Base-by-base conservation (phyloP, 768 basidiomycete genomes). In the Phanerochaete carnosa region DNA sequence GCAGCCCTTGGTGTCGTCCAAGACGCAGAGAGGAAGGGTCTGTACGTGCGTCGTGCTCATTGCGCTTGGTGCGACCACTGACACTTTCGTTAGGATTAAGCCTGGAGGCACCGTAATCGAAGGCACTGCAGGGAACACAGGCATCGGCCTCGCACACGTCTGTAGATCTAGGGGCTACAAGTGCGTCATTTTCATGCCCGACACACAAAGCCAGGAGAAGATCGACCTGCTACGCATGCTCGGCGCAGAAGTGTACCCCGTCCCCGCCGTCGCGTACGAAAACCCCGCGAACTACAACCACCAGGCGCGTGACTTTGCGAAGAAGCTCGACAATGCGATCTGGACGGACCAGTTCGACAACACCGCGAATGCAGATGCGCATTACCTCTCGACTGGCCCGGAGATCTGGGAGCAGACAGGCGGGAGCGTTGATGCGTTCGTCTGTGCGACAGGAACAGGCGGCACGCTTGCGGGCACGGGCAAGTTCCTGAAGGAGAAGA, bases 281-380 rank as follows among this genome's bases (percentile, higher is more conserved):
- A 88, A 99, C 74, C 94, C 95, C 5, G 73, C 80, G 62, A 98
- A 99, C 77, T 99, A 98, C 80, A 99, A 99, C 73, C 97, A 98
- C 77, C 94, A 95, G 76, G 97, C 97, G 28, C 87, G 88, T 49
- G 91, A 94, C 64, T 91, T 87, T 62, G 96, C 97, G 35, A 81
- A 83, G 43, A 75, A 77, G 16, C 72, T 88, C 25, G 76, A 80
- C 1, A 97, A 97, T 70, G 88, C 94, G 11, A 84, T 98, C 59
- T 98, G 97, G 96, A 98, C 94, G 8, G 84, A 99, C 77, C 97
- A 99, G 74, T 98, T 99, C 69, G 96, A 98, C 76, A 98, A 98
- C 75, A 86, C 80, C 26, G 94, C 96, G 22, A 99, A 99, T 71
- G 86, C 95, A 16, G 67, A 87, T 23, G 89, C 87, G 22, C 97